Percentiles rank a stretch among this genome's conserved stretches.
phyloP scores from a whole-genome alignment of 305 asterid genomes.

The Plantago lanceolata region DNA sequence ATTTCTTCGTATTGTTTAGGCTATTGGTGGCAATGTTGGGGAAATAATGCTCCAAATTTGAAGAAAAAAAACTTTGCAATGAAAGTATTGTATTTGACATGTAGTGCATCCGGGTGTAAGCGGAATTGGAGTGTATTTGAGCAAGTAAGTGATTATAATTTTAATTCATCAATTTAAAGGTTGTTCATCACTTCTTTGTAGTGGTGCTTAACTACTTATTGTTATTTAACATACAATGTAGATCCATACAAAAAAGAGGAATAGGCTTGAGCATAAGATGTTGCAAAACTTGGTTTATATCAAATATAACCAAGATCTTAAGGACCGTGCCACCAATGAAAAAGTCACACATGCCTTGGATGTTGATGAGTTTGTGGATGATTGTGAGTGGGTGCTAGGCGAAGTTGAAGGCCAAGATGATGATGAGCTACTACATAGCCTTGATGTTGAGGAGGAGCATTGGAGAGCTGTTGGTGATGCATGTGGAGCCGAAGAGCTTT shows the following conservation, averaged over 20 bases:
- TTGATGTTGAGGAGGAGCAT: too few relatives aligned
- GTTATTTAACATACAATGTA: neutral
- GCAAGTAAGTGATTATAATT: constrained; percentile 8
- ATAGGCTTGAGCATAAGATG: neutral
- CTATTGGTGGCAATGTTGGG: constrained; percentile 2
- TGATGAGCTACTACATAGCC: too few relatives aligned
- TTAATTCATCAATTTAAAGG: too few relatives aligned
- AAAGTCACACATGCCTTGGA: too few relatives aligned
- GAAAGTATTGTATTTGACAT: neutral
- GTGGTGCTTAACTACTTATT: too few relatives aligned
- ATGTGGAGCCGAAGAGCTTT: too few relatives aligned
- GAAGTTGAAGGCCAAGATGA: too few relatives aligned
- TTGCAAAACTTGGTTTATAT: neutral
- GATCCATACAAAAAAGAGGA: neutral
- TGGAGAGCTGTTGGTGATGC: too few relatives aligned
- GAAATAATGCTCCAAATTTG: neutral
- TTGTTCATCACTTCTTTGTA: too few relatives aligned
- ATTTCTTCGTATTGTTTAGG: neutral
- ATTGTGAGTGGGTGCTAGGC: too few relatives aligned
- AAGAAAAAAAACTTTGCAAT: constrained; percentile 7
- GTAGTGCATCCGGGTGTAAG: constrained; percentile 16
- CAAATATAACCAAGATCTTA: neutral
- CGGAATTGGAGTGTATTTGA: constrained; percentile 14
- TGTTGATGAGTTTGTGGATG: too few relatives aligned
- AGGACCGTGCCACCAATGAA: neutral